Evolutionary conservation across 495 filamentous ascomycete genomes (phyloP), one percentile per base, ranked within the genome.

Genomic region (Cladorrhinum samala): DNA sequence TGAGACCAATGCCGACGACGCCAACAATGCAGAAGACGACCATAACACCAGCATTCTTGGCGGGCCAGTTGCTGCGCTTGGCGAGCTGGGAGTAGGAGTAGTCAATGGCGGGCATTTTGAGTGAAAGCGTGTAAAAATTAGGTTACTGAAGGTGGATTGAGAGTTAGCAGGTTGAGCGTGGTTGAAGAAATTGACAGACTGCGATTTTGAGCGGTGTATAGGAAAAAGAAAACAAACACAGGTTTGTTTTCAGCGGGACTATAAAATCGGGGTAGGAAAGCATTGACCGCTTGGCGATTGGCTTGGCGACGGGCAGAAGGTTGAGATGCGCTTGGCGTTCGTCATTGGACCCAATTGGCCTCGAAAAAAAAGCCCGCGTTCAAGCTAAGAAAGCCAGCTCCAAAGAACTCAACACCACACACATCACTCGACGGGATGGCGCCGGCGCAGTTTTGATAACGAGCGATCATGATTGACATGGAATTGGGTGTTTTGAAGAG

Each of bases 11-110:
- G 42, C 44, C 72, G 60, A 84, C 77, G 46, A 79, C 56, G 60
- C 72, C 77, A 55, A 82, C 71, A 54, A 83, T 77, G 62, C 72
- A 77, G 72, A 83, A 82, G 43, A 82, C 80, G 58, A 80, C 69
- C 40, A 82, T 72, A 57, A 82, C 78, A 66, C 79, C 80, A 18
- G 72, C 63, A 64, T 83, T 75, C 44, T 68, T 55, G 24, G 54
- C 30, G 36, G 77, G 66, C 68, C 72, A 84, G 70, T 77, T 80
- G 46, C 62, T 58, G 49, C 80, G 79, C 60, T 72, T 78, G 55
- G 65, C 63, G 59, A 83, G 58, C 48, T 71, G 64, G 58, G 61
- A 46, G 52, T 73, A 38, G 55, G 58, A 49, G 73, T 53, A 65
- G 57, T 64, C 70, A 62, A 78, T 70, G 53, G 72, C 71, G 62